Evolutionary conservation across 2,329 filamentous ascomycete species (phyloP), one percentile per base, ranked within the genome.

Genomic region (Scortechinia acanthostroma): DNA sequence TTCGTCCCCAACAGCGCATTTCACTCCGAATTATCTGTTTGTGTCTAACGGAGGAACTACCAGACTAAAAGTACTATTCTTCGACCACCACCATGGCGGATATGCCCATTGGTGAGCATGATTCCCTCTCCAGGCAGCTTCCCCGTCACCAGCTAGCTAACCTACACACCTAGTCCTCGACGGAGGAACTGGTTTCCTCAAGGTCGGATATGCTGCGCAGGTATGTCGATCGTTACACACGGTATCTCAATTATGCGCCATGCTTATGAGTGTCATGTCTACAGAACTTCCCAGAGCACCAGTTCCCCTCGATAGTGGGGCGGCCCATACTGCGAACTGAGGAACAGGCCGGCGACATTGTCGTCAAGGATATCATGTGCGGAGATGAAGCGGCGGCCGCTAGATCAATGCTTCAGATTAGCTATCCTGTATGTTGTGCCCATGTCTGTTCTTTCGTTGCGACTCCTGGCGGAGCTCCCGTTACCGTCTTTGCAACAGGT

Each of bases 331-430:
- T 98, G 60, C 89, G 93, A 69, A 91, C 91, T 50, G 93, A 98
- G 74, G 93, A 98, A 69, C 76, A 77, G 62, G 75, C 73, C 56
- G 56, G 55, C 48, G 55, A 43, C 67, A 86, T 80, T 70, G 72
- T 83, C 54, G 80, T 91, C 68, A 97, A 96, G 77, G 93, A 98
- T 71, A 96, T 98, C 63, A 98, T 98, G 93, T 97, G 91, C 70
- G 93, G 93, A 63, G 93, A 98, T 70, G 91, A 98, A 71, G 93
- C 93, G 43, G 91, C 93, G 15, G 90, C 90, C 45, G 91, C 93
- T 53, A 83, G 93, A 59, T 95, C 88, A 50, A 95, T 96, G 90
- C 82, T 98, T 49, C 93, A 98, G 68, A 94, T 98, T 61, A 95
- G 86, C 66, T 98, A 98, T 65, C 93, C 93, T 10, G 35, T 40